Percentiles rank a stretch among this genome's conserved stretches.
These are phyloP conservation scores for Rhododendron ovatum DNA, from an alignment of 148 eudicot species.

Conservation along the genomic window DNA sequence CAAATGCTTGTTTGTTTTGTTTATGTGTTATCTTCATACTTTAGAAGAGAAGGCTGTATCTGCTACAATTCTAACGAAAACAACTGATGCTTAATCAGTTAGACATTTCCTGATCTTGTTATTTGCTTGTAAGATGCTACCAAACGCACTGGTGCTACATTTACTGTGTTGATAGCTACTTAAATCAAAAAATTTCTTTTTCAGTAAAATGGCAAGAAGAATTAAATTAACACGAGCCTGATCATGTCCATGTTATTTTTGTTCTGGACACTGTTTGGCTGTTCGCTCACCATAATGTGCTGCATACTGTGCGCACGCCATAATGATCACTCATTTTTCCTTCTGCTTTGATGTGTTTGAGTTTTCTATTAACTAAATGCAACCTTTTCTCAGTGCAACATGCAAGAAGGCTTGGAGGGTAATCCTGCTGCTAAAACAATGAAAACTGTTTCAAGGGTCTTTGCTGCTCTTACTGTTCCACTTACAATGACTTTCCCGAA, in stretches of 20 bases:
- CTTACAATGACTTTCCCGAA: constrained; percentile 75
- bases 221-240: not conserved
- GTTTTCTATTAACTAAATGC: constrained; percentile 5
- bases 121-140: not conserved
- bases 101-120: not conserved
- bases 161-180: not conserved
- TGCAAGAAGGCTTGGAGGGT: constrained; percentile 95
- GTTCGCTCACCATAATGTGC: not conserved
- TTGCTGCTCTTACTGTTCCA: constrained; percentile 77
- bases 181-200: not conserved
- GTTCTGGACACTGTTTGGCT: not conserved
- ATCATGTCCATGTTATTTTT: not conserved
- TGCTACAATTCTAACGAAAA: not conserved
- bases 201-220: not conserved
- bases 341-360: not conserved
- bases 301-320: not conserved
- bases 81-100: not conserved
- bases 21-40: not conserved
- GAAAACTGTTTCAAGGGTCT: constrained; percentile 76
- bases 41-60: not conserved
- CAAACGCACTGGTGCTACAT: not conserved
- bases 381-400: constrained; percentile 54
- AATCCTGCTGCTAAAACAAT: constrained; percentile 83
- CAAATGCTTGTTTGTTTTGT: not conserved
- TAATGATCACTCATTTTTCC: not conserved